Evolutionary conservation across 2,329 filamentous ascomycete genomes (phyloP), one percentile per base, ranked within the genome.

Genomic region (Beauveria sp.): DNA sequence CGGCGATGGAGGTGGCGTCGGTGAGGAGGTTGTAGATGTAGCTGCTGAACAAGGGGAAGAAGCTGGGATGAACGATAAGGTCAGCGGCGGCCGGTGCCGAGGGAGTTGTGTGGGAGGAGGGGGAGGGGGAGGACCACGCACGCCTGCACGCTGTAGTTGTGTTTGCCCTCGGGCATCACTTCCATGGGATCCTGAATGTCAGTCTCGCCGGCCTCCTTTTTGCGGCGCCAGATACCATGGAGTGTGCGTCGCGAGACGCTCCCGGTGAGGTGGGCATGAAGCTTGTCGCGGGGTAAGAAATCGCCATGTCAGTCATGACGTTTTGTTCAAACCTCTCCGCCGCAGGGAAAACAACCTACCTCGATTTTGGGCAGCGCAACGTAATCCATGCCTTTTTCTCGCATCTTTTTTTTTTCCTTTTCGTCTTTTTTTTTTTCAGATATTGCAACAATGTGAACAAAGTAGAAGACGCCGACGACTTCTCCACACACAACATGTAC

Each of bases 191-290:
- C 89, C 55, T 85, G 78, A 1, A 93, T 75, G 10, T 79, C 71
- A 3, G 85, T 81, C 24, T 78, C 70, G 5, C 80, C 77, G 8
- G 80, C 74, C 3, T 76, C 74, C 63, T 82, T 84, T 70, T 87
- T 89, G 60, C 73, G 72, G 53, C 76, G 67, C 89, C 90, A 95
- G 70, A 93, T 85, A 43, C 90, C 82, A 69, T 91, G 89, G 2
- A 95, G 83, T 64, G 84, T 87, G 68, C 84, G 76, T 38, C 88
- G 84, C 69, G 84, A 88, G 71, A 95, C 90, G 72, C 88, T 91
- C 59, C 90, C 90, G 46, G 86, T 90, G 50, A 95, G 80, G 73
- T 95, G 90, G 64, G 90, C 90, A 69, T 95, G 90, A 59, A 93
- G 82, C 87, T 92, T 38, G 53, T 52, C 12, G 42, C 31, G 40